A percentile compares a stretch with the other conserved stretches of the same genome.
Evolutionary conservation across 768 basidiomycete species (phyloP).

Genomic region (Hortiboletus flavorubellus): DNA sequence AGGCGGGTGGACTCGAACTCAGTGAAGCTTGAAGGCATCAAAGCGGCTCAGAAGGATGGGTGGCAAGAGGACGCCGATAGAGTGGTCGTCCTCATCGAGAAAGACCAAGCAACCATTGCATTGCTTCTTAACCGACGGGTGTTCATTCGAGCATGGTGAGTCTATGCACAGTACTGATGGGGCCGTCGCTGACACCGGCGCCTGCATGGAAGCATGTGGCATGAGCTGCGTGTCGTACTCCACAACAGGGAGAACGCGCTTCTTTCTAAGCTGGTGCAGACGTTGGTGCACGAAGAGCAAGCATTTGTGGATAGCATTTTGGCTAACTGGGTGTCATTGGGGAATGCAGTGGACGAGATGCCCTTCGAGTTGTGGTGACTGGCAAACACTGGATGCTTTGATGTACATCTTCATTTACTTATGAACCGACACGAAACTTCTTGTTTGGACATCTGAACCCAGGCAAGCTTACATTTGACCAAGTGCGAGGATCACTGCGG

Average conservation of each 20-base stretch:
- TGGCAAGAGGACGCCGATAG: constrained; percentile 88
- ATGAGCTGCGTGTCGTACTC: constrained; percentile 88
- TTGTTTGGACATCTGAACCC: constrained; percentile 7
- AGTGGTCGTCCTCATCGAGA: constrained; percentile 67
- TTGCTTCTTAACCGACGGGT: constrained; percentile 73
- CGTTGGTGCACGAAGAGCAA: constrained; percentile 71
- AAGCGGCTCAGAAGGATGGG: constrained; percentile 67
- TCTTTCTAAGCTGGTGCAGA: constrained; percentile 67
- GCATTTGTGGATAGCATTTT: constrained; percentile 60
- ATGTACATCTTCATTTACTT: constrained; percentile 16
- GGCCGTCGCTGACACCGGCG: constrained; percentile 5
- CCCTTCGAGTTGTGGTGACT: constrained; percentile 63
- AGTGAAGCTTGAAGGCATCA: constrained; percentile 72
- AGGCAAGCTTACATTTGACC: not conserved
- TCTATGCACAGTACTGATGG: not conserved
- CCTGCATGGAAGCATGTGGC: constrained; percentile 73
- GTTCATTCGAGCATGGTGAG: constrained; percentile 84
- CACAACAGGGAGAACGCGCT: constrained; percentile 89
- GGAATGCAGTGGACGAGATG: constrained; percentile 73
- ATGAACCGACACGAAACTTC: constrained; percentile 5
- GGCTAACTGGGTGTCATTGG: constrained; percentile 72
- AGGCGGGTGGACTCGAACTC: constrained; percentile 79
- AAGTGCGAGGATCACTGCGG: not conserved
- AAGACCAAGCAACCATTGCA: constrained; percentile 79
- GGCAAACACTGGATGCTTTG: not conserved